A percentile compares a stretch with the other conserved stretches of the same genome.
These are phyloP conservation scores for Hemerocallis citrina DNA, from an alignment of 106 monocot genomes.

Conservation along the genomic window DNA sequence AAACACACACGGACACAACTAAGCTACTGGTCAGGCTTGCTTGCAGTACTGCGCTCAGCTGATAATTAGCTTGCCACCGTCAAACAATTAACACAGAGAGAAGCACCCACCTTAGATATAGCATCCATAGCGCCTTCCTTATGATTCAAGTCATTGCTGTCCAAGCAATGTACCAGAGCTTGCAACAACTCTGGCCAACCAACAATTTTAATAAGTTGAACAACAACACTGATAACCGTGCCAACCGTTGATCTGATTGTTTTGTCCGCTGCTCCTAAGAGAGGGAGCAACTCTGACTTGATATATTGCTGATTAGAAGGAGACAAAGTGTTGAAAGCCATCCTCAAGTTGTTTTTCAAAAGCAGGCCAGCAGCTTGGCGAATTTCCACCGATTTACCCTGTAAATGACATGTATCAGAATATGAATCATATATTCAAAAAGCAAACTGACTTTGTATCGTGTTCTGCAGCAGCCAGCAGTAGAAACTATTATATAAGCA, in stretches of 20 bases:
- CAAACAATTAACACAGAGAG: background rate
- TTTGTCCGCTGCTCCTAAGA: slow-evolving; percentile 76
- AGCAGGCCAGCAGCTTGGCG: slow-evolving; percentile 92
- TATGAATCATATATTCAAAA: too few species aligned
- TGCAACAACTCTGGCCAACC: slow-evolving; percentile 95
- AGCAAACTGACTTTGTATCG: too few species aligned
- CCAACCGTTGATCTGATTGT: slow-evolving; percentile 88
- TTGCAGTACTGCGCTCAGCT: too few species aligned
- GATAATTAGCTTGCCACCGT: too few species aligned
- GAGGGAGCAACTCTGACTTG: slow-evolving; percentile 70
- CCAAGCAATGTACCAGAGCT: slow-evolving; percentile 81
- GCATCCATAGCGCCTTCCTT: slow-evolving; percentile 99
- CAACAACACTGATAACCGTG: slow-evolving; percentile 81
- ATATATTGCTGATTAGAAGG: slow-evolving; percentile 73
- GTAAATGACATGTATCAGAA: too few species aligned
- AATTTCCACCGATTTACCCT: slow-evolving; percentile 76
- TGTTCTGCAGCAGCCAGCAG: too few species aligned
- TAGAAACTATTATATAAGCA: too few species aligned
- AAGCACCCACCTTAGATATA: slow-evolving; percentile 64
- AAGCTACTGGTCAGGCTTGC: too few species aligned
- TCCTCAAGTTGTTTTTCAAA: slow-evolving; percentile 76
- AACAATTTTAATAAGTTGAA: slow-evolving; percentile 50
- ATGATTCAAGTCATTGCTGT: slow-evolving; percentile 86
- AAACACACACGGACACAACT: too few species aligned
- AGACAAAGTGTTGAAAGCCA: slow-evolving; percentile 47